These are phyloP conservation scores for Omphalea diandra DNA, from an alignment of 441 rosid genomes.

Conservation along the genomic window DNA sequence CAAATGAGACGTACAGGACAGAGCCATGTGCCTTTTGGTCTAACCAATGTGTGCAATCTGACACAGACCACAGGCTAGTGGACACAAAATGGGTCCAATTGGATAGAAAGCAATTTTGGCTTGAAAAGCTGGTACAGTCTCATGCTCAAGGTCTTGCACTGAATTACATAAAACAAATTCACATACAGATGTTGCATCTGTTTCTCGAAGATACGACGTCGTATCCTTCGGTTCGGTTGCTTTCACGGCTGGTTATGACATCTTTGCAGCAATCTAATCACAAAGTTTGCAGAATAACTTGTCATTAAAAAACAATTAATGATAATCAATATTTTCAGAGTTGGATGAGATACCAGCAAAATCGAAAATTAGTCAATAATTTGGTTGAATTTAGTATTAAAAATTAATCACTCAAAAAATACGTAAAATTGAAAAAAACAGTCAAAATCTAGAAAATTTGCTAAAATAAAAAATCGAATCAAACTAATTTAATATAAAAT, in stretches of 20 bases:
- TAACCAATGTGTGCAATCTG: slow-evolving; percentile 68
- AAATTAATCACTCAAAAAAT: no score
- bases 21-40: slow-evolving; percentile 40
- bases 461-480: no score
- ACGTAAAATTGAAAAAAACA: no score
- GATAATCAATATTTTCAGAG: no score
- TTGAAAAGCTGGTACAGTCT: slow-evolving; percentile 45
- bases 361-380: no score
- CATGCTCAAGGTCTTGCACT: slow-evolving; percentile 50
- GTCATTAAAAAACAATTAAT: no score
- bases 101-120: slow-evolving; percentile 45
- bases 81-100: slow-evolving; percentile 64
- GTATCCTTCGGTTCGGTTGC: slow-evolving; percentile 48
- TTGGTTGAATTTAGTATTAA: no score
- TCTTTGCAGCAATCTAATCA: slow-evolving; percentile 46
- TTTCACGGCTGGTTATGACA: slow-evolving; percentile 48
- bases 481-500: no score
- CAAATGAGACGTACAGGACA: slow-evolving; percentile 64
- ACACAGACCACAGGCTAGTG: slow-evolving; percentile 67
- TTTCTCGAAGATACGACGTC: slow-evolving; percentile 52
- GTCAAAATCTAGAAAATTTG: no score
- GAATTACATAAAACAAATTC: slow-evolving; percentile 57
- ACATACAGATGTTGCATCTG: slow-evolving; percentile 31
- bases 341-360: no score
- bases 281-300: neutral